Evolutionary conservation across 73 alveolate species (phyloP), one percentile per base, ranked within the genome.

Genomic region (Blepharisma japonicum): DNA sequence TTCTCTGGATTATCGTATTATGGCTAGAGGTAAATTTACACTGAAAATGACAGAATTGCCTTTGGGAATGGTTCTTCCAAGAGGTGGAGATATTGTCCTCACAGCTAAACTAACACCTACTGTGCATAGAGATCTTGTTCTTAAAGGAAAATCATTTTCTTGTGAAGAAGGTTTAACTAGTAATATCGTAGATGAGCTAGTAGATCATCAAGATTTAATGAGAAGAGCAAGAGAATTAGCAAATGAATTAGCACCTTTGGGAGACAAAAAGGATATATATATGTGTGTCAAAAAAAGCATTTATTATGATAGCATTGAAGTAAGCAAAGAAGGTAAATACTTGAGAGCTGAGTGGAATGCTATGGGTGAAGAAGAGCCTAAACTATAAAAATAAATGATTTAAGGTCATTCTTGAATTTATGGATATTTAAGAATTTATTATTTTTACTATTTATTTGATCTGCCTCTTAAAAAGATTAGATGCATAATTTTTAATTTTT

Each of bases 41-140:
- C 23, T 71, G 74, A 79, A 89, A 72, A 68, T 83, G 42, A 83
- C 78, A 61, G 95, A 83, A 55, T 50, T 84, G n/a, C 61, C 56
- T 27, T 38, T 83, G 5, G 91, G 87, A 38, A 71, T 77, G 45
- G 84, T 87, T 2, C 61, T 82, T 42, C 88, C 87, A 8, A 20
- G 39, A 18, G 74, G 49, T 61, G 74, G 47, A 14, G 14, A n/a
- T 25, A 8, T 61, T n/a, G 18, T 61, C 39, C 74, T 61, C 0
- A 61, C 14, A 2, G 2, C 14, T 8, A 61, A 61, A 5, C 2
- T 61, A 61, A 2, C 18, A 2, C 74, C 74, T 25, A 20, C 38
- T 25, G 46, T 61, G 0, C 74, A 18, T 25, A 0, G 74, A 25
- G 74, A 61, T 25, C 47, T 61, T n/a, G 14, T 25, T 61, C 47